A percentile compares a stretch with the other conserved stretches of the same genome.
phyloP scores from a whole-genome alignment of 2,329 filamentous ascomycete genomes.

The Claviceps cyperi region DNA sequence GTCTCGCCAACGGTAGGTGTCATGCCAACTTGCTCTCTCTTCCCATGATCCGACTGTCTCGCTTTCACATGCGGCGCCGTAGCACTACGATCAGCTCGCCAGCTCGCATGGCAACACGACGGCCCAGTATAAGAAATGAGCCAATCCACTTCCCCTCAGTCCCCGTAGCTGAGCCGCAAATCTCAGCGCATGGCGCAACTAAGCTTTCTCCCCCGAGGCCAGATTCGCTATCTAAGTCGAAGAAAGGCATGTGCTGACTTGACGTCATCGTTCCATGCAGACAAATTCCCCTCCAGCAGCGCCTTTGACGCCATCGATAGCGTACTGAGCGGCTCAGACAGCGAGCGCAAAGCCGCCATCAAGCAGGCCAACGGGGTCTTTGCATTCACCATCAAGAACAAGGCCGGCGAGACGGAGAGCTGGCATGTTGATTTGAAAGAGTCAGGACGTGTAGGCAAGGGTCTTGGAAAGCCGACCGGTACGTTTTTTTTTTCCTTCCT shows the following conservation, averaged over 20 bases:
- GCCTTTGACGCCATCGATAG: slow-evolving; percentile 82
- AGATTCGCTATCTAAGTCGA: too few relatives aligned
- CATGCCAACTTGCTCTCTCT: background rate
- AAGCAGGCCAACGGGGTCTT: slow-evolving; percentile 81
- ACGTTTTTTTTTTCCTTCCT: slow-evolving; percentile 22
- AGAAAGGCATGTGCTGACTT: background rate
- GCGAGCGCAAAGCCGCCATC: slow-evolving; percentile 73
- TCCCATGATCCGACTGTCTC: background rate
- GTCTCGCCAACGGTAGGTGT: slow-evolving; percentile 52
- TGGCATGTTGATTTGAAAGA: slow-evolving; percentile 97
- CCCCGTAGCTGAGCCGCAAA: too few relatives aligned
- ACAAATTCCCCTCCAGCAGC: slow-evolving; percentile 74
- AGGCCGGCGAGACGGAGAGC: slow-evolving; percentile 59
- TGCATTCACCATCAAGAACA: slow-evolving; percentile 86
- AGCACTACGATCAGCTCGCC: too few relatives aligned
- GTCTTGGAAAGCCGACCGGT: slow-evolving; percentile 72
- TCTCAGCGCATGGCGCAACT: too few relatives aligned
- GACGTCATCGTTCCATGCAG: slow-evolving; percentile 25
- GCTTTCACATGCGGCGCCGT: background rate
- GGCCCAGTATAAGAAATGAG: too few relatives aligned
- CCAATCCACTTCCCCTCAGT: background rate
- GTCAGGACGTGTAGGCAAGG: slow-evolving; percentile 67
- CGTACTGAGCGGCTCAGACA: slow-evolving; percentile 52
- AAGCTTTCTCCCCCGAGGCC: too few relatives aligned
- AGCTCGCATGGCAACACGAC: too few relatives aligned